phyloP scores from a whole-genome alignment of 768 basidiomycete species.

The Lyophyllum decastes region DNA sequence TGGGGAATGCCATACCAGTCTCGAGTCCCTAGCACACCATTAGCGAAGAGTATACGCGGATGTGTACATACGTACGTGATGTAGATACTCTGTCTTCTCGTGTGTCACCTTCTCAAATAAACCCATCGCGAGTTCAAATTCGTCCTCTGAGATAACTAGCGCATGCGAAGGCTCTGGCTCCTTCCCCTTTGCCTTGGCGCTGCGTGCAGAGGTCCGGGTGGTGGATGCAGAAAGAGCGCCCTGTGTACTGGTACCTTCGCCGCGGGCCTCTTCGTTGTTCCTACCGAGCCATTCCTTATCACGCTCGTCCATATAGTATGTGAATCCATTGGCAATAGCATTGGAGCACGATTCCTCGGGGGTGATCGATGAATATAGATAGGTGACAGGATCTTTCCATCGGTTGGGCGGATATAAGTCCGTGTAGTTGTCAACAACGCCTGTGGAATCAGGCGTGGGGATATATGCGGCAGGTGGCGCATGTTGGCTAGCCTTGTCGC shows the following conservation, averaged over 20 bases:
- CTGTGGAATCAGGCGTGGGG: conserved; percentile 89
- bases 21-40: conserved; percentile 51
- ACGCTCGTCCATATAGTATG: conserved; percentile 94
- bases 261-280: conserved; percentile 82
- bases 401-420: conserved; percentile 68
- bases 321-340: conserved; percentile 71
- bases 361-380: conserved; percentile 80
- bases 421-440: conserved; percentile 74
- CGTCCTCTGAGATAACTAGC: conserved; percentile 77
- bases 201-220: conserved; percentile 58
- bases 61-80: conserved; percentile 63
- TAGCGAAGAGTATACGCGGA: background rate
- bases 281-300: conserved; percentile 94
- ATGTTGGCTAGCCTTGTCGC: conserved; percentile 10
- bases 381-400: conserved; percentile 79
- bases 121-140: conserved; percentile 95
- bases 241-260: conserved; percentile 85
- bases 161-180: conserved; percentile 69
- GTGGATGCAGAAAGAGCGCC: conserved; percentile 52
- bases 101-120: conserved; percentile 90
- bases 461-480: conserved; percentile 69
- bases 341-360: conserved; percentile 72
- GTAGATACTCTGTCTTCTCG: conserved; percentile 85
- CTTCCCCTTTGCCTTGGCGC: conserved; percentile 84
- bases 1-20: conserved; percentile 69